Percentiles rank a stretch among this genome's conserved stretches.
Evolutionary conservation across 78 protist genomes (phyloP).

Genomic region (Dictyostelium firmibasis): DNA sequence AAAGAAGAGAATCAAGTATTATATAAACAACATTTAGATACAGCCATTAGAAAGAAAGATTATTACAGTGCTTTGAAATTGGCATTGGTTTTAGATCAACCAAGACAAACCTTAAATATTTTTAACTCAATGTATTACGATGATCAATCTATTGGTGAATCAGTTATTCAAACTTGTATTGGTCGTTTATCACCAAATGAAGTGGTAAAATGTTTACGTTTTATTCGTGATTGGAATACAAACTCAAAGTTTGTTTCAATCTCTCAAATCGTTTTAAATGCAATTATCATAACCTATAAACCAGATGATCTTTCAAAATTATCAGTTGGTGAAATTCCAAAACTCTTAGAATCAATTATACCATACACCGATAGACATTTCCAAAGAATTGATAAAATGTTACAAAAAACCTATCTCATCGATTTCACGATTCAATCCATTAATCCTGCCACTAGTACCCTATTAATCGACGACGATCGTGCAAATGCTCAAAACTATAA

Average conservation of each 20-base stretch:
- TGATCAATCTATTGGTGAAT: not conserved
- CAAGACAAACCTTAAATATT: constrained; percentile 54
- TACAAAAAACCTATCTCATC: constrained; percentile 76
- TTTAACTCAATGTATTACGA: constrained; percentile 26
- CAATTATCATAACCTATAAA: not conserved
- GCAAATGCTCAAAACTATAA: not conserved
- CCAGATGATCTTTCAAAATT: not conserved
- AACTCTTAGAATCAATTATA: constrained; percentile 78
- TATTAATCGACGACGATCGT: not conserved
- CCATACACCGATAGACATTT: constrained; percentile 95
- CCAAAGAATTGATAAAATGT: constrained; percentile 81
- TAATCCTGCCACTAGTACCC: constrained; percentile 14
- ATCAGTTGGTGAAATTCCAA: constrained; percentile 23
- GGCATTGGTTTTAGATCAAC: constrained; percentile 87
- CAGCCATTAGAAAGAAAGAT: constrained; percentile 48
- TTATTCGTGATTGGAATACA: constrained; percentile 94
- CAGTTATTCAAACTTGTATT: not conserved
- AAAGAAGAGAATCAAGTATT: constrained; percentile 60
- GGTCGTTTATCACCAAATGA: constrained; percentile 29
- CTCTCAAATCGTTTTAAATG: constrained; percentile 32
- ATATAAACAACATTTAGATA: constrained; percentile 29
- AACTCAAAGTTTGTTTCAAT: constrained; percentile 64
- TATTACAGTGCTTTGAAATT: constrained; percentile 47
- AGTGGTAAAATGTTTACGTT: constrained; percentile 58
- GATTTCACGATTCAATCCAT: constrained; percentile 67